Base-by-base conservation (phyloP, 176 grass and related monocot species). In the Eragrostis curvula region DNA sequence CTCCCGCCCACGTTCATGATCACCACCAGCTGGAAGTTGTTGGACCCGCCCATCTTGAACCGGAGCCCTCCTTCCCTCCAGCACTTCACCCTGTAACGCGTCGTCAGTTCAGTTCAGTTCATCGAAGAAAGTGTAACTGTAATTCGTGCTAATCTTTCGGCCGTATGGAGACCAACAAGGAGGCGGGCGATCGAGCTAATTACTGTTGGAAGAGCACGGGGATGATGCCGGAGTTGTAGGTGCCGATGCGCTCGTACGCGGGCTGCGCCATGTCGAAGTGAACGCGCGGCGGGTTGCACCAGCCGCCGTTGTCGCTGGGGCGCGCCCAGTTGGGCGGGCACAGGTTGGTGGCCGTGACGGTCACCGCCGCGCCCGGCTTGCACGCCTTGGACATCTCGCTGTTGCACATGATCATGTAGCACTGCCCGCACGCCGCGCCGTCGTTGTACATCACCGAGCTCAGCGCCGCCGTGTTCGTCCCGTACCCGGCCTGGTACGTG, bases 271-370 rank as follows among this genome's bases (percentile, higher is more conserved):
- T 82, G 76, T 95, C 93, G 53, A 95, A 95, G 62, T 95, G 93
- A 0, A 89, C 61, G 7, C 89, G 84, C 5, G 92, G 92, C 5
- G 92, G 89, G 81, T 94, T 94, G 73, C 92, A 94, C 92, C 92
- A 94, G 53, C 92, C 89, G 39, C 92, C 92, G 71, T 86, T 79
- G 74, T 94, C 77, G 44, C 87, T 89, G n/a, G 92, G 84, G 32
- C 87, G 87, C 0, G 89, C 92, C 67, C 87, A 91, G 71, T 95
- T 95, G 43, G 89, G 92, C 3, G 92, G 92, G 75, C 92, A 94
- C 28, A 94, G 75, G 64, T 94, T 94, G 77, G 92, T 95, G 61
- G 92, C 89, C 4, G 92, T 95, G 20, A 95, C 39, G 32, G 77
- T 79, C 17, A 90, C 88, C 18, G 84, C 48, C 25, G 9, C 48